These are phyloP conservation scores for Xylariaceae sp. DNA, from an alignment of 2,329 filamentous ascomycete genomes.

Conservation along the genomic window DNA sequence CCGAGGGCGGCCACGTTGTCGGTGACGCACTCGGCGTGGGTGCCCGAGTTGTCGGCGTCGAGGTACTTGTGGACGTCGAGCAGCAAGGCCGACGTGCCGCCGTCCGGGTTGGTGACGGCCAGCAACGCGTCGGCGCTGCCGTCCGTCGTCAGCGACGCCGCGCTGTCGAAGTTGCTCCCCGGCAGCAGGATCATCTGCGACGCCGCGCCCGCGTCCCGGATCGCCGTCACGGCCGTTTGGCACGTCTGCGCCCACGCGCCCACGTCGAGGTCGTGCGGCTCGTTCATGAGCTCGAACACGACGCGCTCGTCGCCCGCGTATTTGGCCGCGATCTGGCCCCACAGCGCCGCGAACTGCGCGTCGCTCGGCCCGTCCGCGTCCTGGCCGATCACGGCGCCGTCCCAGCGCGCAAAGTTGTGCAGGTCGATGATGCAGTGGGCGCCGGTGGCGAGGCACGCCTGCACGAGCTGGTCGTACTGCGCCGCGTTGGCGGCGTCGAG, in stretches of 20 bases:
- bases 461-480: constrained; percentile 47
- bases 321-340: constrained; percentile 36
- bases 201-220: constrained; percentile 56
- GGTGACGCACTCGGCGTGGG: constrained; percentile 41
- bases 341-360: constrained; percentile 49
- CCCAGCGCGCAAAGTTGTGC: constrained; percentile 54
- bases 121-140: constrained; percentile 44
- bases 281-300: constrained; percentile 63
- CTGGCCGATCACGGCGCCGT: constrained; percentile 56
- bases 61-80: constrained; percentile 57
- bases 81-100: constrained; percentile 46
- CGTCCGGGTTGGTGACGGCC: constrained; percentile 51
- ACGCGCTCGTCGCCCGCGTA: constrained; percentile 48
- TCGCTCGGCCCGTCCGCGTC: constrained; percentile 57
- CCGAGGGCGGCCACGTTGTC: constrained; percentile 44
- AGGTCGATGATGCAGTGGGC: constrained; percentile 53
- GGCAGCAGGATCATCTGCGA: constrained; percentile 57
- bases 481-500: constrained; percentile 41
- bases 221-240: constrained; percentile 57
- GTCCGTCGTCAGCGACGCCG: constrained; percentile 37
- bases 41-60: constrained; percentile 49
- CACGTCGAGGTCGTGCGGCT: constrained; percentile 55
- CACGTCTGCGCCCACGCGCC: constrained; percentile 50
- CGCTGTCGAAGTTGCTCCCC: constrained; percentile 51
- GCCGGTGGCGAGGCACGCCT: constrained; percentile 48